phyloP scores from a whole-genome alignment of 1,284 basidiomycete species.

The Pulchroboletus neoregius region DNA sequence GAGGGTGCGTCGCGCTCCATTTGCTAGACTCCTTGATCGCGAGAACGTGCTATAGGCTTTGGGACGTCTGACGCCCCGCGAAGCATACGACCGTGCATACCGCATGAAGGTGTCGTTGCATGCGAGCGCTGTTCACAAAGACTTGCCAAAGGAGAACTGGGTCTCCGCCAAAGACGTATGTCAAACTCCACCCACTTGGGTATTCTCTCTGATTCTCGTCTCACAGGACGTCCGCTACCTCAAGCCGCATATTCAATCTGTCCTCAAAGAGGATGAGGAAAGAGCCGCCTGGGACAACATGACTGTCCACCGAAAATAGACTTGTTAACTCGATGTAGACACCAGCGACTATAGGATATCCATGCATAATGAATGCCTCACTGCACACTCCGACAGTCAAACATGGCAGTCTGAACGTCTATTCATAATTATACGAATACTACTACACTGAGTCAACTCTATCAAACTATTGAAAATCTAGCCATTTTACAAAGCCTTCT shows the following conservation, averaged over 20 bases:
- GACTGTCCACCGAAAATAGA: conserved; percentile 60
- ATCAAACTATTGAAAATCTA: not conserved
- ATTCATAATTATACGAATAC: conserved; percentile 13
- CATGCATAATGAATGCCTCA: conserved; percentile 13
- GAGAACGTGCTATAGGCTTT: conserved; percentile 58
- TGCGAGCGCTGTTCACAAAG: conserved; percentile 79
- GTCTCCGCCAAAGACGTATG: conserved; percentile 70
- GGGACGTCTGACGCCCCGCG: conserved; percentile 71
- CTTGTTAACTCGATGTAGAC: conserved; percentile 23
- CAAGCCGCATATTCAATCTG: conserved; percentile 73
- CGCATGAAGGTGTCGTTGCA: conserved; percentile 76
- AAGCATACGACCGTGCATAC: conserved; percentile 89
- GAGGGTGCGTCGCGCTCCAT: conserved; percentile 52
- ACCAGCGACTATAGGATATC: conserved; percentile 17
- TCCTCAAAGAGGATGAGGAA: conserved; percentile 78
- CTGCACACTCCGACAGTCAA: not conserved
- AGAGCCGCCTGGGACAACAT: conserved; percentile 82
- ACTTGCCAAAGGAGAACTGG: conserved; percentile 88
- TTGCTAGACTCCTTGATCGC: not conserved
- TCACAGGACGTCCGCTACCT: conserved; percentile 89
- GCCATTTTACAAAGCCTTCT: conserved; percentile 58
- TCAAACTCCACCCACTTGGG: not conserved
- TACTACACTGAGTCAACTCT: conserved; percentile 13
- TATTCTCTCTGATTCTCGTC: conserved; percentile 6
- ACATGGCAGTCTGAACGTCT: not conserved